These are phyloP conservation scores for Lophiostoma macrostomum DNA, from an alignment of 495 filamentous ascomycete genomes.

Conservation along the genomic window DNA sequence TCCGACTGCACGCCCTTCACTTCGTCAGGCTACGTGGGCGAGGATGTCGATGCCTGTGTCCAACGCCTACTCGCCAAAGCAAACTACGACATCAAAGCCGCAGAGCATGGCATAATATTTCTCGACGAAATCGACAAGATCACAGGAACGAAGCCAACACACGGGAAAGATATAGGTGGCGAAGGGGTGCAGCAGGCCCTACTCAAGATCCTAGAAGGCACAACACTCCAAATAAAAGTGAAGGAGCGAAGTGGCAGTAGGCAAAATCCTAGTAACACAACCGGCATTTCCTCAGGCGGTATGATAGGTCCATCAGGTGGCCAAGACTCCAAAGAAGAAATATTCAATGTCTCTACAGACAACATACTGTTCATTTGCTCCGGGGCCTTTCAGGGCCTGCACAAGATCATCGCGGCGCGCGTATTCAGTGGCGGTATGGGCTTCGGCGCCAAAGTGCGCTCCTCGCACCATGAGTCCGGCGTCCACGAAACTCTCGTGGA, in stretches of 20 bases:
- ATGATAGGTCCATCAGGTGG: conserved; percentile 39
- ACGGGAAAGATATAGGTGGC: conserved; percentile 81
- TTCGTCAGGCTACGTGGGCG: conserved; percentile 95
- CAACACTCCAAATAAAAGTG: conserved; percentile 81
- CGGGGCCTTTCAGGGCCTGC: conserved; percentile 89
- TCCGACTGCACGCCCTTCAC: conserved; percentile 97
- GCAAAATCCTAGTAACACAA: conserved; percentile 20
- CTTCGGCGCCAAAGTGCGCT: conserved; percentile 78
- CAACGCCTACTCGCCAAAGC: conserved; percentile 85
- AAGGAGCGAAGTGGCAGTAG: conserved; percentile 62
- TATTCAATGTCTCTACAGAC: conserved; percentile 86
- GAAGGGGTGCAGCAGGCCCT: conserved; percentile 96
- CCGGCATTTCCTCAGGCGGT: conserved; percentile 42
- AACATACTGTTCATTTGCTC: conserved; percentile 97
- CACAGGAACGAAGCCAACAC: conserved; percentile 64
- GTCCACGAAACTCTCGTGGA: conserved; percentile 46
- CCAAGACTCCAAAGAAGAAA: conserved; percentile 66
- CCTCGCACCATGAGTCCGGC: conserved; percentile 39
- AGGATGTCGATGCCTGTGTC: conserved; percentile 91
- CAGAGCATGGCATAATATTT: conserved; percentile 90
- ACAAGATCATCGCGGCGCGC: conserved; percentile 82
- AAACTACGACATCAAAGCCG: conserved; percentile 80
- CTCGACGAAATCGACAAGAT: conserved; percentile 98
- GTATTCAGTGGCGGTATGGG: conserved; percentile 86
- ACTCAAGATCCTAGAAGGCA: conserved; percentile 93